Evolutionary conservation across 192 early-diverging fungal genomes (phyloP).

Genomic region (Linnemannia exigua): DNA sequence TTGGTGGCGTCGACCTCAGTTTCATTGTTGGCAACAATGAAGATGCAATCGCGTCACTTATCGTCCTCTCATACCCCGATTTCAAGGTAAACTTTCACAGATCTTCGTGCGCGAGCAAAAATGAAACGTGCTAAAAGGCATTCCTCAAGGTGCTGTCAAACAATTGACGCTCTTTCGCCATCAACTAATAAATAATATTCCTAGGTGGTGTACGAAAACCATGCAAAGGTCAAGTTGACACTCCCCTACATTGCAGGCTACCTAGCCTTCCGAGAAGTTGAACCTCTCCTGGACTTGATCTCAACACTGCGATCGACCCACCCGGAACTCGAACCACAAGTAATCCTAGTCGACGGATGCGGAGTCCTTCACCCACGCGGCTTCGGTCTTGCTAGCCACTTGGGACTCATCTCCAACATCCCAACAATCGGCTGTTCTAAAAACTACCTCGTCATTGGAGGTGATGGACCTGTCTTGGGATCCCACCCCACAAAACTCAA

Average conservation of each 20-base stretch:
- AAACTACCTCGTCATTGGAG: conserved; percentile 87
- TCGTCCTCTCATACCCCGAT: conserved; percentile 78
- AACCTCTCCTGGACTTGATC: conserved; percentile 72
- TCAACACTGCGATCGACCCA: conserved; percentile 57
- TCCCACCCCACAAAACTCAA: conserved; percentile 67
- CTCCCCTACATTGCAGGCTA: conserved; percentile 91
- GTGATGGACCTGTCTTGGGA: conserved; percentile 66
- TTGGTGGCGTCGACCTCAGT: conserved; percentile 86
- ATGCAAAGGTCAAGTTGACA: conserved; percentile 68
- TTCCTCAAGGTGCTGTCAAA: neutral
- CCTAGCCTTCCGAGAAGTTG: conserved; percentile 92
- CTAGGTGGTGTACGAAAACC: conserved; percentile 75
- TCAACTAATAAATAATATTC: neutral
- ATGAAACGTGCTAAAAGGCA: neutral
- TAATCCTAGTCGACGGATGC: conserved; percentile 91
- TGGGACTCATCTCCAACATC: conserved; percentile 78
- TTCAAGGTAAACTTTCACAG: conserved; percentile 58
- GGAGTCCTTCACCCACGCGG: conserved; percentile 88
- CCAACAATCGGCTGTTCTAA: conserved; percentile 93
- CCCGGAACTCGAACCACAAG: conserved; percentile 79
- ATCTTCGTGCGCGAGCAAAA: neutral
- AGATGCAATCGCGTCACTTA: conserved; percentile 80
- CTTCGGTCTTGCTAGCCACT: conserved; percentile 91
- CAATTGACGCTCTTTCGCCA: neutral
- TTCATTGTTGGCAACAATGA: conserved; percentile 68